Evolutionary conservation across 2,329 filamentous ascomycete genomes (phyloP), one percentile per base, ranked within the genome.

Genomic region (Colletotrichum tanaceti): DNA sequence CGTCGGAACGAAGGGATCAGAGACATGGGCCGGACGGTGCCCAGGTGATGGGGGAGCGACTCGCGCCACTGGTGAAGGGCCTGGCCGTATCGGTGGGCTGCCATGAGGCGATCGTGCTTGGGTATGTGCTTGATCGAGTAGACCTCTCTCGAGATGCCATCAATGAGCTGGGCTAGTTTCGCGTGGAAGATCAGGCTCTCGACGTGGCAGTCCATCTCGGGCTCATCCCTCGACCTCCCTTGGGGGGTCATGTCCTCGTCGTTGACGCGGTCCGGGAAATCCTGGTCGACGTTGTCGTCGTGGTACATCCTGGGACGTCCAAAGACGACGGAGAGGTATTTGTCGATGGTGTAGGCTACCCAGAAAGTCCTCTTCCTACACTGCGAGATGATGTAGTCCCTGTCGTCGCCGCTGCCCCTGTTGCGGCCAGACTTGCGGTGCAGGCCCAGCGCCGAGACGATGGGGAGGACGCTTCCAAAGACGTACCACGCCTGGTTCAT

Each of bases 231-330:
- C 3, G 70, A n/a, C 2, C 76, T 68, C 2, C 72, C 71, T 39
- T 80, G 73, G 10, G 80, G 72, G 0, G 84, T 81, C 77, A 90
- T 83, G 38, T 88, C 83, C 44, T 87, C 84, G 66, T 90, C 87
- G 63, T 88, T 86, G 50, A 88, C 80, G 1, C 79, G 72, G 18
- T 82, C 82, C 0, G 88, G 88, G n/a, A 87, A 80, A 2, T 85
- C 83, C 65, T 90, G 88, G 60, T 90, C 88, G 55, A 89, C 87
- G 58, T 90, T 87, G 41, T 89, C 86, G 52, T 90, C 88, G 57
- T 89, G 87, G 32, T 89, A 86, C 16, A 88, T 81, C 9, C 86
- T 77, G 1, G 89, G 89, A 6, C 89, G 80, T 0, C 89, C 89
- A 38, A 90, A 84, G 20, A 89, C 86, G n/a, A 89, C 86, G 28